These are phyloP conservation scores for Solanum hybrid DNA, from an alignment of 305 asterid species.

Conservation along the genomic window DNA sequence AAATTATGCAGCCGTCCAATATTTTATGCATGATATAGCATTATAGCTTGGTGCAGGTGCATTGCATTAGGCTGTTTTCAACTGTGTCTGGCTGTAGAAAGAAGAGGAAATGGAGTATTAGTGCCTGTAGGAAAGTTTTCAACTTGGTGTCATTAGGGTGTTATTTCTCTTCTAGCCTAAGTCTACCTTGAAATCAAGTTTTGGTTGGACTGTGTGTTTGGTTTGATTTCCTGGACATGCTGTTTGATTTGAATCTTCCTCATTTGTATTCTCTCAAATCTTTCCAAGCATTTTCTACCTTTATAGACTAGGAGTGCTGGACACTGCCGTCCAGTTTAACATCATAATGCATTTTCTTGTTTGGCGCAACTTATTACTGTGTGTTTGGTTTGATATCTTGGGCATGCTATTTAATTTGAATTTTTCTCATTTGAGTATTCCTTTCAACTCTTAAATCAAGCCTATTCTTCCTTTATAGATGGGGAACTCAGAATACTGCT, in stretches of 20 bases:
- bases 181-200: not conserved
- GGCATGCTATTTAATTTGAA: not conserved
- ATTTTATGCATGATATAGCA: not conserved
- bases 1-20: not conserved
- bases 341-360: not conserved
- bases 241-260: not conserved
- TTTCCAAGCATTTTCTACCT: not conserved
- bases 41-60: not conserved
- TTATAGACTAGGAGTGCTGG: not conserved
- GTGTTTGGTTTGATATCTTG: not conserved
- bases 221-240: not conserved
- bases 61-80: not conserved
- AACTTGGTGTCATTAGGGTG: not conserved
- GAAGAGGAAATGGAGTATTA: not conserved
- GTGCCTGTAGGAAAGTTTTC: not conserved
- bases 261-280: not conserved
- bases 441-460: not conserved
- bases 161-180: not conserved
- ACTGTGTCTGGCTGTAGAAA: not conserved
- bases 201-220: not conserved
- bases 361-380: not conserved
- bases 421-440: not conserved
- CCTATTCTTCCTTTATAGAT: not conserved
- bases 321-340: not conserved
- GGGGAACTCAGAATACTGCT: not conserved